These are phyloP conservation scores for Ganoderma lucidum DNA, from an alignment of 1,284 basidiomycete species.

Conservation along the genomic window DNA sequence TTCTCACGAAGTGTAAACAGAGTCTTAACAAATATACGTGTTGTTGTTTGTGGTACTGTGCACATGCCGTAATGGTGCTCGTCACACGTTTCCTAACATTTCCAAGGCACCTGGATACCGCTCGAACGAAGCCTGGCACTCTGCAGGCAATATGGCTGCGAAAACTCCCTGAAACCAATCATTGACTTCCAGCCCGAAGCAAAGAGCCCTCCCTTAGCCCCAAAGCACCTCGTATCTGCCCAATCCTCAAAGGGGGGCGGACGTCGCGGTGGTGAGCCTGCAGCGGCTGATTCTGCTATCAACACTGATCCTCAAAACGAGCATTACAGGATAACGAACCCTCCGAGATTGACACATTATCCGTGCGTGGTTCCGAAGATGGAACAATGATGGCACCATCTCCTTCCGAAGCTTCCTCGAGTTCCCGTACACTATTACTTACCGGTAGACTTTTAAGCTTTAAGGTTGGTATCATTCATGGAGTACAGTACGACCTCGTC, in stretches of 20 bases:
- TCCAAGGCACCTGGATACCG: slow-evolving; percentile 96
- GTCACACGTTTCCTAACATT: not conserved
- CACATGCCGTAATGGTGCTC: not conserved
- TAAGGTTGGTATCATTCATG: too few species aligned
- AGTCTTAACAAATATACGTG: not conserved
- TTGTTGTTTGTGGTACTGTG: not conserved
- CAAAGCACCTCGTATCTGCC: slow-evolving; percentile 90
- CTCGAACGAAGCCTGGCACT: slow-evolving; percentile 89
- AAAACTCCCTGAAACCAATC: slow-evolving; percentile 88
- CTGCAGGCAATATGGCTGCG: slow-evolving; percentile 95
- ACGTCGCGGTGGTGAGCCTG: slow-evolving; percentile 51
- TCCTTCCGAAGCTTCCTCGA: slow-evolving; percentile 85
- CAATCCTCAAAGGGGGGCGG: slow-evolving; percentile 62
- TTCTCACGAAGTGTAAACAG: slow-evolving; percentile 2
- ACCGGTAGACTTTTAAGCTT: too few species aligned
- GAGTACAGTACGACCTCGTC: too few species aligned
- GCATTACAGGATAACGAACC: slow-evolving; percentile 49
- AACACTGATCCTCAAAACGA: slow-evolving; percentile 63
- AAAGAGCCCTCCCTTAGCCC: slow-evolving; percentile 94
- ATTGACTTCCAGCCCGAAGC: slow-evolving; percentile 94
- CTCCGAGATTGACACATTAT: slow-evolving; percentile 67
- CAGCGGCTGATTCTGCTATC: slow-evolving; percentile 54
- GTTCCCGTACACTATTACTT: slow-evolving; percentile 90
- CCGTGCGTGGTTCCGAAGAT: slow-evolving; percentile 76
- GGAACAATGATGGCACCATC: slow-evolving; percentile 88